Base-by-base conservation (phyloP, 352 stramenopile species). In the Thalassiosira mediterranea region DNA sequence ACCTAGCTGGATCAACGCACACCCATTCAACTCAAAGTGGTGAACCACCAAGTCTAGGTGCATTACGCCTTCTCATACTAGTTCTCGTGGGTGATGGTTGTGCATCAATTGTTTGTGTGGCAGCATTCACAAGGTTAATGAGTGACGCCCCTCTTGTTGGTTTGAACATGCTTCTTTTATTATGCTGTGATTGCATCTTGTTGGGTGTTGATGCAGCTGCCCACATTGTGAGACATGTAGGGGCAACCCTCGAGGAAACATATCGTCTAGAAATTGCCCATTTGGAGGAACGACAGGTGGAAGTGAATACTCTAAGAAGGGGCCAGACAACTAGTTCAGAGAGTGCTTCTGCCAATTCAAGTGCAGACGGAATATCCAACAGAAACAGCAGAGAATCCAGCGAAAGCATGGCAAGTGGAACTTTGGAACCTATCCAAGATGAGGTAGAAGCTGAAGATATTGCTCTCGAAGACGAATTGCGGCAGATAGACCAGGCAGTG, bases 171-270 rank as follows among this genome's bases (percentile, higher is more conserved):
- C 65, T 89, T 1, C 37, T 90, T 10, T 54, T 90, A 1, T 44
- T 91, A 13, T 84, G 61, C 3, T 86, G 72, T 40, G 86, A 91
- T 70, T 88, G 83, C 66, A 71, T 78, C 8, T 53, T 90, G 8
- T 44, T 90, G 31, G 72, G 51, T 0, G 34, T 75, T 8, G 78
- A 90, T 78, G 57, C 65, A 4, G 28, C 81, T 8, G 51, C 38
- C 37, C 76, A 90, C 57, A 72, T 89, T 19, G 21, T 84, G 0
- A 65, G 75, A 38, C 61, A 87, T 79, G 38, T 65, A 21, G 21
- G 10, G 34, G 42, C 58, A 34, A 72, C 64, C 1, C 62, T 79
- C 60, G 83, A 91, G 29, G 64, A 84, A 26, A 58, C 26, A 29
- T 82, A 91, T 79, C 53, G 40, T 28, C 3, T 29, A 7, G 38